Conservation (phyloP, 352 stramenopile genomes). For the Globisporangium emineosum region DNA sequence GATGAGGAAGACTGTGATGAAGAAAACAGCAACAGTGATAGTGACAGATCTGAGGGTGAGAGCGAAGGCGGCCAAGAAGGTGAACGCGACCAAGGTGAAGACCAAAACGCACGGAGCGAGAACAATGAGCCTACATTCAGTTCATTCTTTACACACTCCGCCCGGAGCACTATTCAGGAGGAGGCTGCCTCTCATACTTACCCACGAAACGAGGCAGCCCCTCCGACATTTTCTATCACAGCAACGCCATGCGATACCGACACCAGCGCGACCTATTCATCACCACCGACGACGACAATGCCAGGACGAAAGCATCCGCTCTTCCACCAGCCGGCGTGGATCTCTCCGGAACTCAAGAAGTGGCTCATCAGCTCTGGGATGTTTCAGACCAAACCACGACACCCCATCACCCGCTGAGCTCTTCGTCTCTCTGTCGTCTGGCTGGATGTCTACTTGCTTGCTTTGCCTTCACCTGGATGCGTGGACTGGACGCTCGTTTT, state of each 20-base stretch:
- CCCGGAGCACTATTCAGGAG: not conserved
- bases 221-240: conserved; percentile 14
- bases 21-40: conserved; percentile 10
- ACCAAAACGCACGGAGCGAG: conserved; percentile 1
- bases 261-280: not conserved
- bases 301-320: conserved; percentile 18
- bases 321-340: conserved; percentile 58
- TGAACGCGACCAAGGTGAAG: not conserved
- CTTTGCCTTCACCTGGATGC: not conserved
- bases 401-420: not conserved
- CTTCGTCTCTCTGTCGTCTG: not conserved
- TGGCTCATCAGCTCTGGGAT: conserved; percentile 50
- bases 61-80: not conserved
- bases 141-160: conserved; percentile 10
- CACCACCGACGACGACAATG: not conserved
- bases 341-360: conserved; percentile 48
- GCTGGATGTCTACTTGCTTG: not conserved
- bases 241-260: not conserved
- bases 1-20: conserved; percentile 9
- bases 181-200: conserved; percentile 14
- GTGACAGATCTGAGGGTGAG: conserved; percentile 4
- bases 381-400: conserved; percentile 32
- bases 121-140: conserved; percentile 20
- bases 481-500: not conserved
- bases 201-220: conserved; percentile 10